Conservation (phyloP, 352 stramenopile species). For the Blastocystis sp. region DNA sequence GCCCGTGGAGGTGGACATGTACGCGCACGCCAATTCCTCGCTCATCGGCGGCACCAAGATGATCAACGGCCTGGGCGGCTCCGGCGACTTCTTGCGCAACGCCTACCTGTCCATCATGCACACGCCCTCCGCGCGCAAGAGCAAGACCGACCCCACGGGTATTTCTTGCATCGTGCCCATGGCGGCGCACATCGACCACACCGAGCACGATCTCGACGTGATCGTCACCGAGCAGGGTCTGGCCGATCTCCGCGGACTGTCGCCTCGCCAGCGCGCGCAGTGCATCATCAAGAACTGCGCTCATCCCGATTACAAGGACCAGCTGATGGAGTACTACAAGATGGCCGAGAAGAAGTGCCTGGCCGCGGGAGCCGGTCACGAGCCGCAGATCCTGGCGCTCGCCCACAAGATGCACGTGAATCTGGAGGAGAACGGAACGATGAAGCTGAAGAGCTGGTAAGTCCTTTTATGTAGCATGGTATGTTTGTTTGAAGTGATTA, state of each 20-base stretch:
- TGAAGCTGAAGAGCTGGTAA: conserved; percentile 70
- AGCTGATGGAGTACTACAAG: conserved; percentile 69
- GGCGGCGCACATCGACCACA: conserved; percentile 65
- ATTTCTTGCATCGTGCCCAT: conserved; percentile 69
- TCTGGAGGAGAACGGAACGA: conserved; percentile 70
- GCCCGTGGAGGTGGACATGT: conserved; percentile 69
- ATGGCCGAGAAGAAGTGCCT: conserved; percentile 70
- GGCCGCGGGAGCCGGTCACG: conserved; percentile 58
- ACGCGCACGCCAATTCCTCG: conserved; percentile 66
- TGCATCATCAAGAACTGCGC: conserved; percentile 70
- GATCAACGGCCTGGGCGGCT: conserved; percentile 66
- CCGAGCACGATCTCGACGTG: conserved; percentile 67
- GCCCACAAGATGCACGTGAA: conserved; percentile 70
- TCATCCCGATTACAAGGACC: conserved; percentile 69
- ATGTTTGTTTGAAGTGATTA: too few species aligned
- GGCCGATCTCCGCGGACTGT: conserved; percentile 67
- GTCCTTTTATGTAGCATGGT: neutral
- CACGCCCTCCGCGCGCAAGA: conserved; percentile 55
- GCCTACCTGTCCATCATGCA: conserved; percentile 69
- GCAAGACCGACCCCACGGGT: conserved; percentile 67
- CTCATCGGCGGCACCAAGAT: conserved; percentile 68
- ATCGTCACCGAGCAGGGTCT: conserved; percentile 69
- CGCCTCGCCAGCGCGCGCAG: conserved; percentile 63
- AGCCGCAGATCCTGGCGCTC: conserved; percentile 54
- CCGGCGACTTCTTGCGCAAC: conserved; percentile 66